Conservation (phyloP, 768 basidiomycete genomes). For the Rhizopogon vinicolor region DNA sequence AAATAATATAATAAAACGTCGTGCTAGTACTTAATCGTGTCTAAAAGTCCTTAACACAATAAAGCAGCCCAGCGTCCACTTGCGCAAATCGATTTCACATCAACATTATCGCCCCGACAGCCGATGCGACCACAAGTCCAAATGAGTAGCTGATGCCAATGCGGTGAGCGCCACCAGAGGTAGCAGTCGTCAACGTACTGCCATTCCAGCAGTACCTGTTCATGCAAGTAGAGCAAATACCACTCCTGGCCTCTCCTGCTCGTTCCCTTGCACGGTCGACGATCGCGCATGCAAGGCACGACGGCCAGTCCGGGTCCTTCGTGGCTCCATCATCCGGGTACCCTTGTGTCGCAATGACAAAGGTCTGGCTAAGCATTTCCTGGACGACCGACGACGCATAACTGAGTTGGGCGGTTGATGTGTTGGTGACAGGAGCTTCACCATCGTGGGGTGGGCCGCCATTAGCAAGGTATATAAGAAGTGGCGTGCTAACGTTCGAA, state of each 20-base stretch:
- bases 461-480: conserved; percentile 58
- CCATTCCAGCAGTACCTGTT: conserved; percentile 28
- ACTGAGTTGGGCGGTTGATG: conserved; percentile 31
- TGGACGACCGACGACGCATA: conserved; percentile 34
- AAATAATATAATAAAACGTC: too few relatives aligned
- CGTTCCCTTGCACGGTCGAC: conserved; percentile 39
- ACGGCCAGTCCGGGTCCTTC: conserved; percentile 39
- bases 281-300: conserved; percentile 48
- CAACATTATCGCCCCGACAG: conserved; percentile 5
- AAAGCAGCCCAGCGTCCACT: neutral
- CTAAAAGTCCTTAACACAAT: neutral
- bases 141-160: neutral
- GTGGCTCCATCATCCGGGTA: conserved; percentile 21
- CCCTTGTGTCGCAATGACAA: conserved; percentile 40
- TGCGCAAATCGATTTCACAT: conserved; percentile 7
- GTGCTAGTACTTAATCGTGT: neutral
- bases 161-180: neutral
- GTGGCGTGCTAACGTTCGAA: conserved; percentile 31
- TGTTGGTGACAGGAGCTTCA: conserved; percentile 37
- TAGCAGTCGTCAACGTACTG: conserved; percentile 1
- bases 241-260: conserved; percentile 19
- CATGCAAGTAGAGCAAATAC: conserved; percentile 27
- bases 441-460: conserved; percentile 40
- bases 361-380: conserved; percentile 43
- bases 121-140: conserved; percentile 7